Evolutionary conservation across 2,329 filamentous ascomycete species (phyloP).

Genomic region (Diaporthe helianthi): DNA sequence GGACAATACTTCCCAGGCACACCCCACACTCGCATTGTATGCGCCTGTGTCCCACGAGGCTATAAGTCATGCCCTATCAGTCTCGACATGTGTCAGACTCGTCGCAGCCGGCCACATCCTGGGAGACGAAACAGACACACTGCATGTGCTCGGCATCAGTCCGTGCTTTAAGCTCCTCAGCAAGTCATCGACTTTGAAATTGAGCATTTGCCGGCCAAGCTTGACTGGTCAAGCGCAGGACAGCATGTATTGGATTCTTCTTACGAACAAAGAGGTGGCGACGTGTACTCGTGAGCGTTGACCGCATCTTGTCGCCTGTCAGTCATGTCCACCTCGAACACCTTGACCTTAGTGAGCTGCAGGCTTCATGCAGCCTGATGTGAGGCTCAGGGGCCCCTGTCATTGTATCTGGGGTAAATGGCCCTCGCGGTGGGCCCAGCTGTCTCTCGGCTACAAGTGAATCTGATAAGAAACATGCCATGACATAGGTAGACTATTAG

Average conservation of each 20-base stretch:
- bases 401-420: constrained; percentile 22
- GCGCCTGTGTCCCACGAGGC: not conserved
- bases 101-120: constrained; percentile 28
- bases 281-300: not conserved
- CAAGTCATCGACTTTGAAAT: not conserved
- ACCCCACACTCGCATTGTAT: not conserved
- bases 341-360: constrained; percentile 11
- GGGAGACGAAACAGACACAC: constrained; percentile 28
- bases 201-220: constrained; percentile 14
- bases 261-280: constrained; percentile 4
- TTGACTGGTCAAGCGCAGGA: not conserved
- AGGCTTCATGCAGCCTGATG: constrained; percentile 24
- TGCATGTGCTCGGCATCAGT: constrained; percentile 18
- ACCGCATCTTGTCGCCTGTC: not conserved
- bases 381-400: constrained; percentile 23
- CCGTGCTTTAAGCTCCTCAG: constrained; percentile 26
- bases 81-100: constrained; percentile 12
- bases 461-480: constrained; percentile 27
- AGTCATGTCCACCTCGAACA: not conserved
- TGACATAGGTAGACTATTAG: constrained; percentile 1
- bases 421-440: constrained; percentile 13
- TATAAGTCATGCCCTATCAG: constrained; percentile 18
- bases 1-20: not conserved
- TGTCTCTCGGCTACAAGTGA: constrained; percentile 5
- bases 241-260: too few relatives aligned